Conservation (phyloP, 306 rosid species). For the Boehmeria nivea region DNA sequence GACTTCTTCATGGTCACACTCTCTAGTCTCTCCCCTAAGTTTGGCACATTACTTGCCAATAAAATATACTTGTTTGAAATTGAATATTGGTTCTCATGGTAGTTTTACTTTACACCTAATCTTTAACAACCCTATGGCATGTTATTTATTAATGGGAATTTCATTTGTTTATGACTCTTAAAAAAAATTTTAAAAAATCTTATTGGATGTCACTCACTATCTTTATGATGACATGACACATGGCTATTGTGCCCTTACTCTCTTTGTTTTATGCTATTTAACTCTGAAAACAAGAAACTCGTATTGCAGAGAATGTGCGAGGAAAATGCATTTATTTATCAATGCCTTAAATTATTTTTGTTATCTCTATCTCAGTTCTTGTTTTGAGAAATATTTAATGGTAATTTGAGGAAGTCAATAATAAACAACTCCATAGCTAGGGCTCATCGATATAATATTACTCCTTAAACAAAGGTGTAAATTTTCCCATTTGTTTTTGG, state of each 20-base stretch:
- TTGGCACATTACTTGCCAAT: no score
- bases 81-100: conserved; percentile 8
- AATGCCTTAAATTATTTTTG: not conserved
- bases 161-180: not conserved
- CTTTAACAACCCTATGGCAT: conserved; percentile 31
- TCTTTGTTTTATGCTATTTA: not conserved
- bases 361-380: conserved; percentile 14
- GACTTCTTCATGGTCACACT: conserved; percentile 28
- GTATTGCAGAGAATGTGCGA: conserved; percentile 8
- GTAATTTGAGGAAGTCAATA: not conserved
- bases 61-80: conserved; percentile 9
- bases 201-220: conserved; percentile 21
- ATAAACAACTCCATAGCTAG: not conserved
- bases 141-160: conserved; percentile 22
- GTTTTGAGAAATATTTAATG: conserved; percentile 16
- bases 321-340: not conserved
- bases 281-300: conserved; percentile 1
- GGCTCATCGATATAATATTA: no score
- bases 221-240: conserved; percentile 20
- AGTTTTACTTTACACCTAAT: conserved; percentile 40
- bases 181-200: not conserved
- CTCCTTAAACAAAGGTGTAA: no score
- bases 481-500: no score
- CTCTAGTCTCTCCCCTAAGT: no score
- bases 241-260: conserved; percentile 9